Percentiles rank a stretch among this genome's conserved stretches.
phyloP scores from a whole-genome alignment of 768 basidiomycete species.

The Gelatoporia subvermispora region DNA sequence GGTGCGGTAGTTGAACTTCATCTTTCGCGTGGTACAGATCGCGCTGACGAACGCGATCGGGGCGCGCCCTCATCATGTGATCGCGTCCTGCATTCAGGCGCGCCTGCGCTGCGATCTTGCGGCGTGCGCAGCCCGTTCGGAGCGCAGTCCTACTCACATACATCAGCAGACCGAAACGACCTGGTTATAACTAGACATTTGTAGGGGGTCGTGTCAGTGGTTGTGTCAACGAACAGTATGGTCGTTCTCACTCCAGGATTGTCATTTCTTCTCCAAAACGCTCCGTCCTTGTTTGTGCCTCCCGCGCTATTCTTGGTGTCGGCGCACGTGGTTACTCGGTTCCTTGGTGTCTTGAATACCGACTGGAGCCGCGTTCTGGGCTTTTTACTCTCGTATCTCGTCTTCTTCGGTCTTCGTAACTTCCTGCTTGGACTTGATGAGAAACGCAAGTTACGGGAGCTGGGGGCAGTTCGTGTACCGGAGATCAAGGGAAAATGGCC shows the following conservation, averaged over 20 bases:
- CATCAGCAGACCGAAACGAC: too few relatives aligned
- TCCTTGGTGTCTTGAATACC: background rate
- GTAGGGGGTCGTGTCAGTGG: too few relatives aligned
- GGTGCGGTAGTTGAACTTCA: too few relatives aligned
- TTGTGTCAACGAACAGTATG: background rate
- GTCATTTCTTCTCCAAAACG: background rate
- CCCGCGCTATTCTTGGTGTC: background rate
- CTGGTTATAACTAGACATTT: too few relatives aligned
- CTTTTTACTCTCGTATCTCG: background rate
- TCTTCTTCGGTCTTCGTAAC: too few relatives aligned
- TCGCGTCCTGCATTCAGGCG: too few relatives aligned
- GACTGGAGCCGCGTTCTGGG: background rate
- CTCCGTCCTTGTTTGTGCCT: background rate
- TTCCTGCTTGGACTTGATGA: background rate
- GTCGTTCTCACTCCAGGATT: background rate
- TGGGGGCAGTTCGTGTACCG: background rate
- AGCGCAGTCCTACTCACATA: too few relatives aligned
- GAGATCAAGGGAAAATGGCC: background rate
- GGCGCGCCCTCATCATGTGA: too few relatives aligned
- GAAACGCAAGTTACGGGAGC: background rate
- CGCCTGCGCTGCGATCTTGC: too few relatives aligned
- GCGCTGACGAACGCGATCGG: too few relatives aligned
- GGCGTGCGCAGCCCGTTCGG: too few relatives aligned
- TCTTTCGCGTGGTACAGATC: too few relatives aligned
- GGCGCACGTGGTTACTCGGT: background rate